Percentiles rank a stretch among this genome's conserved stretches.
Conservation (phyloP, 2,329 filamentous ascomycete genomes). For the Aspergillus viridinutans region DNA sequence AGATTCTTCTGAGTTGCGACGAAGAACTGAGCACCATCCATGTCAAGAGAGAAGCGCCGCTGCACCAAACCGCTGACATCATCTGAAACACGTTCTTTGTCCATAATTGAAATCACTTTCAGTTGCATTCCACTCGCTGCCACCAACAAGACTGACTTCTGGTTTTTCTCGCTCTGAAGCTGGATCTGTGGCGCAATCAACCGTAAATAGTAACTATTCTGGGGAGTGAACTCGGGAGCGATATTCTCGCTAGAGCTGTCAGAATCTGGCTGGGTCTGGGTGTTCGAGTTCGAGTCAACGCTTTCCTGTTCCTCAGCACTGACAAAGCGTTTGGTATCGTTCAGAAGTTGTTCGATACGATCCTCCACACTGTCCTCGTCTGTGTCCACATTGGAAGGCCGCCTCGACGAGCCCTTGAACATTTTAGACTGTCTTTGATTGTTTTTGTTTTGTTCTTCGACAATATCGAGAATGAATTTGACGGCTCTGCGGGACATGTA, state of each 20-base stretch:
- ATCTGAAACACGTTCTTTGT: constrained; percentile 87
- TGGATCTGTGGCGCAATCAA: constrained; percentile 97
- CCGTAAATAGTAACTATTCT: constrained; percentile 91
- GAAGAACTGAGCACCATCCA: constrained; percentile 98
- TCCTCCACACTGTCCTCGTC: constrained; percentile 71
- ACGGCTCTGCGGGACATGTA: constrained; percentile 93
- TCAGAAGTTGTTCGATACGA: constrained; percentile 77
- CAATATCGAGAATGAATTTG: constrained; percentile 96
- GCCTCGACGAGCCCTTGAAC: constrained; percentile 21
- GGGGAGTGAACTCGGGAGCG: constrained; percentile 78
- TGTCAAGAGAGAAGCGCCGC: constrained; percentile 85
- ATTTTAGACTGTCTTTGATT: constrained; percentile 47
- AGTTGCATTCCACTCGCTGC: constrained; percentile 97
- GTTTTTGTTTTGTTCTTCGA: constrained; percentile 83
- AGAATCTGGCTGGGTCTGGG: constrained; percentile 38
- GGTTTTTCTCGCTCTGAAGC: constrained; percentile 96
- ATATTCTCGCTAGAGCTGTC: constrained; percentile 67
- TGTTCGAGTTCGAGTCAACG: constrained; percentile 34
- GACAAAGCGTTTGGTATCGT: constrained; percentile 79
- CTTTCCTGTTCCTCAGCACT: constrained; percentile 59
- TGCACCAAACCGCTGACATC: constrained; percentile 93
- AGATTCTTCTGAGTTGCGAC: constrained; percentile 93
- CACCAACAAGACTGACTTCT: constrained; percentile 92
- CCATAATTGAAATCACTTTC: constrained; percentile 96
- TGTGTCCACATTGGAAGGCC: constrained; percentile 39